phyloP scores from a whole-genome alignment of 345 rosid species.

The Eucalyptus virginea region DNA sequence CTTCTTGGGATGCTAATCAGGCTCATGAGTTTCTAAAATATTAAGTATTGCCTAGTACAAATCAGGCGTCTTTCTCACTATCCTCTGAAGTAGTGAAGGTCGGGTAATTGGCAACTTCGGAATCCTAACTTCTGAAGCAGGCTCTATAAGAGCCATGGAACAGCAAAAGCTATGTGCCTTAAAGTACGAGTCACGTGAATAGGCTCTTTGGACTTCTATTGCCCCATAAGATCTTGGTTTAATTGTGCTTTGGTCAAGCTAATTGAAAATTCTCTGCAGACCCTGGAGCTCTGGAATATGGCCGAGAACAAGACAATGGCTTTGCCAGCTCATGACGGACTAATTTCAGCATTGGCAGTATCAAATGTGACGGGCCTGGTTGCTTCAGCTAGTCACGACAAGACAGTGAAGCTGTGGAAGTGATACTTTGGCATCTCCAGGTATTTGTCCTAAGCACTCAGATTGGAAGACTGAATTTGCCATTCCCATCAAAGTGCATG shows the following conservation, averaged over 20 bases:
- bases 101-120: neutral
- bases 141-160: neutral
- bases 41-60: neutral
- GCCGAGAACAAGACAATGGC: constrained; percentile 73
- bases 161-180: neutral
- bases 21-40: neutral
- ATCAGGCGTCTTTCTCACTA: neutral
- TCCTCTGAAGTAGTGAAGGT: neutral
- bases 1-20: neutral
- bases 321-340: constrained; percentile 68
- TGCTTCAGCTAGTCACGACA: constrained; percentile 96
- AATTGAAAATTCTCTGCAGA: constrained; percentile 23
- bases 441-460: neutral
- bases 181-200: neutral
- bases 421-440: constrained; percentile 4
- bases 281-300: constrained; percentile 94
- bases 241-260: neutral
- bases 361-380: constrained; percentile 68
- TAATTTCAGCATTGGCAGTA: constrained; percentile 65
- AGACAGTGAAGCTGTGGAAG: constrained; percentile 87
- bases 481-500: neutral
- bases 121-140: neutral
- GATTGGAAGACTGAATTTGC: neutral
- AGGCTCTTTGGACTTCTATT: neutral
- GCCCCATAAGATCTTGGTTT: neutral